Percentiles rank a stretch among this genome's conserved stretches.
phyloP scores from a whole-genome alignment of 108 stramenopile genomes.

The Chaetoceros muelleri region DNA sequence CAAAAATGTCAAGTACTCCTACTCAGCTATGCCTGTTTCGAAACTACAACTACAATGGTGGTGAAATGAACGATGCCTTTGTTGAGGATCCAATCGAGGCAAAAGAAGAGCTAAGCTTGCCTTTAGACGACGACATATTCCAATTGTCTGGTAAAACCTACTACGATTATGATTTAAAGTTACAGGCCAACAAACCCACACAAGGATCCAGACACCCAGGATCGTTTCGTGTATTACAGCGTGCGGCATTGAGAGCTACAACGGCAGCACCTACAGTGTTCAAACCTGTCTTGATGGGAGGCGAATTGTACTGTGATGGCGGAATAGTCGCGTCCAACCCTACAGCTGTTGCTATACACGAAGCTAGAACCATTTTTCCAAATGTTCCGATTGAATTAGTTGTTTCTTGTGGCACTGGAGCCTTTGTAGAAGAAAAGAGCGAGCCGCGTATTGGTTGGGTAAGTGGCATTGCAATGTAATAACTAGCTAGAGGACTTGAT shows the following conservation, averaged over 20 bases:
- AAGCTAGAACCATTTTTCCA: slow-evolving; percentile 72
- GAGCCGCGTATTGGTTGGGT: slow-evolving; percentile 70
- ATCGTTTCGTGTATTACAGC: slow-evolving; percentile 74
- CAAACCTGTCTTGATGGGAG: slow-evolving; percentile 77
- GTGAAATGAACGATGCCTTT: slow-evolving; percentile 68
- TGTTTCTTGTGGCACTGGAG: slow-evolving; percentile 67
- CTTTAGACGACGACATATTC: slow-evolving; percentile 18
- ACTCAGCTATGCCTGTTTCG: slow-evolving; percentile 65
- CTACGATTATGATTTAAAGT: neutral
- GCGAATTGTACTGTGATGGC: slow-evolving; percentile 78
- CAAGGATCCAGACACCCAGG: slow-evolving; percentile 20
- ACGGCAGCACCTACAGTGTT: slow-evolving; percentile 85
- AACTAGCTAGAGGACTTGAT: too few species aligned
- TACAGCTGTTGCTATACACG: slow-evolving; percentile 78
- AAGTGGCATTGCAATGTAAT: neutral
- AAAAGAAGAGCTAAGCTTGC: slow-evolving; percentile 43
- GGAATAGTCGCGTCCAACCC: slow-evolving; percentile 83
- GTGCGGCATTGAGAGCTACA: slow-evolving; percentile 66
- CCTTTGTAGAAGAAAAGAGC: slow-evolving; percentile 61
- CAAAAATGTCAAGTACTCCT: slow-evolving; percentile 70
- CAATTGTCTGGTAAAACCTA: neutral
- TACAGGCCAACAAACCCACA: neutral
- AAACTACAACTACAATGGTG: slow-evolving; percentile 78
- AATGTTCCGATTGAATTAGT: slow-evolving; percentile 76
- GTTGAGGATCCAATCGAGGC: slow-evolving; percentile 53